Base-by-base conservation (phyloP, 768 basidiomycete genomes). In the Clavulina sp. region DNA sequence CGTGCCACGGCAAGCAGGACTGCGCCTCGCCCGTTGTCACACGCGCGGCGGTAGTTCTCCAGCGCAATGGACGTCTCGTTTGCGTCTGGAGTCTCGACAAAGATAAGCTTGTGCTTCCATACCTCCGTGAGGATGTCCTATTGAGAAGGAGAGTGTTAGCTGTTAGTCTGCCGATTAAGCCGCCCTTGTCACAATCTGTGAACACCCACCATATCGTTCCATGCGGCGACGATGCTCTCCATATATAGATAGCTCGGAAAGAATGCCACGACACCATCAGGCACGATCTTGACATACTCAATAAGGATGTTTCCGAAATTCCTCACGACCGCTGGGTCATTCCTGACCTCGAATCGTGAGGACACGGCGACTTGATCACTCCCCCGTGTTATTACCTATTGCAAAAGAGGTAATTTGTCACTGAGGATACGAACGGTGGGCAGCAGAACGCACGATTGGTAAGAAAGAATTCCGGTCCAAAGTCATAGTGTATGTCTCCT, bases 201-300 rank as follows among this genome's bases (percentile, higher is more conserved):
- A n/a, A n/a, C 43, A 68, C 81, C 49, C 63, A 92, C 95, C 95
- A 99, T 99, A 65, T 99, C 95, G 62, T 97, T 96, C 95, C 95
- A 99, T n/a, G 95, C 95, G 2, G 91, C 89, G 7, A 97, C 95
- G 54, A 99, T 99, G 23, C 87, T 91, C 66, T 99, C 95, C 95
- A 99, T 99, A 65, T 99, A 99, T 13, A 99, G 77, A 68, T 99
- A 99, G 66, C 86, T 89, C 19, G 95, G 95, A 67, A 99, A 99
- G 73, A 99, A 99, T 3, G 91, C 92, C 19, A 97, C 95, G 55
- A 99, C 85, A 9, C 95, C 95, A 65, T 99, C 95, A 5, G 95
- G 95, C 1, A 99, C 92, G 50, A 86, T 88, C 63, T 92, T 92
- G 69, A 86, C 87, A 70, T 95, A 97, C 65, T 99, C 95, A 56